Conservation (phyloP, 2,329 filamentous ascomycete genomes). For the Colletotrichum camelliae region DNA sequence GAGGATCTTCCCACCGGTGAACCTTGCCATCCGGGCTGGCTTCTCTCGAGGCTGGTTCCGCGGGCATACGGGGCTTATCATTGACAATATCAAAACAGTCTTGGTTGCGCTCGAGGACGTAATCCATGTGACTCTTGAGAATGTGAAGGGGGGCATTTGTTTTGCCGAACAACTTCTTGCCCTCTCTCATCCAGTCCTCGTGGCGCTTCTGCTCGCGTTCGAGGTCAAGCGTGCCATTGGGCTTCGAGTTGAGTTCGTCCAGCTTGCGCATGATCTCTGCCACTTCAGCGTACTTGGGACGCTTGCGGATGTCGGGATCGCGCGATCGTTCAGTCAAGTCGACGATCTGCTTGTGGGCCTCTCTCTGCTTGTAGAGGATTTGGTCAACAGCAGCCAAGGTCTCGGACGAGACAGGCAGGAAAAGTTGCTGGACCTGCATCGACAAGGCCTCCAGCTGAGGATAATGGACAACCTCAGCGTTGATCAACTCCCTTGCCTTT, state of each 20-base stretch:
- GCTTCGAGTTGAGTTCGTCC: slow-evolving; percentile 90
- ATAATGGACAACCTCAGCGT: slow-evolving; percentile 91
- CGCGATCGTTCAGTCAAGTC: slow-evolving; percentile 81
- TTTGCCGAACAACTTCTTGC: slow-evolving; percentile 97
- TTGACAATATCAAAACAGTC: slow-evolving; percentile 87
- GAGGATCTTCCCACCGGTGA: slow-evolving; percentile 66
- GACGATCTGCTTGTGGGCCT: slow-evolving; percentile 88
- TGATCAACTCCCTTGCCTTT: slow-evolving; percentile 91
- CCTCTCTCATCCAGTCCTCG: slow-evolving; percentile 98
- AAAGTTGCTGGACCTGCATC: slow-evolving; percentile 72
- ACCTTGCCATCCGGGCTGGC: slow-evolving; percentile 62
- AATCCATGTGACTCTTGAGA: slow-evolving; percentile 90
- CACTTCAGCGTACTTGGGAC: slow-evolving; percentile 90
- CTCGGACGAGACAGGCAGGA: slow-evolving; percentile 80
- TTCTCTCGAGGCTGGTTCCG: slow-evolving; percentile 89
- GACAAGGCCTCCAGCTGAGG: slow-evolving; percentile 93
- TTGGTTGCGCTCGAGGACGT: slow-evolving; percentile 86
- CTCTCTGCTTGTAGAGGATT: slow-evolving; percentile 93
- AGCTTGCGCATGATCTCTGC: slow-evolving; percentile 86
- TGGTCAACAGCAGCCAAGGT: slow-evolving; percentile 85
- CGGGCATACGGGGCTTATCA: slow-evolving; percentile 87
- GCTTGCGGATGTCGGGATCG: slow-evolving; percentile 74
- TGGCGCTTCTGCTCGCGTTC: slow-evolving; percentile 94
- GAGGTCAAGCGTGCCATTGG: slow-evolving; percentile 86
- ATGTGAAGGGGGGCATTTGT: slow-evolving; percentile 97